phyloP scores from a whole-genome alignment of 177 flowering plant species.

The Vitis hybrid region DNA sequence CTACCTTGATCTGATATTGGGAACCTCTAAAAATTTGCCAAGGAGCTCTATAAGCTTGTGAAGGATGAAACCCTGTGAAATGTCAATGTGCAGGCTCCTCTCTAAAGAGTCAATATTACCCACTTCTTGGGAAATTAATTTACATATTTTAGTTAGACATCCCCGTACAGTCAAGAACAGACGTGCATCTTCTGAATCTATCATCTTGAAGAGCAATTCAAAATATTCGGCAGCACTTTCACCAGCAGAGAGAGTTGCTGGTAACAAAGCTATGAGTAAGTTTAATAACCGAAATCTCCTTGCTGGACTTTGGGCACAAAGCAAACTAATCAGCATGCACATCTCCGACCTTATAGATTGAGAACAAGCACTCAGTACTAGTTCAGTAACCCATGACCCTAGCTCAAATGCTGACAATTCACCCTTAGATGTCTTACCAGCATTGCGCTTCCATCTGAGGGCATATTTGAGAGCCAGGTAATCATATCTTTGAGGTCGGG shows the following conservation, averaged over 20 bases:
- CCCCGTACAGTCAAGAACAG: conserved; percentile 89
- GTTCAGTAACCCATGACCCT: conserved; percentile 96
- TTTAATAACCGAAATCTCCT: conserved; percentile 74
- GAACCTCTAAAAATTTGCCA: conserved; percentile 90
- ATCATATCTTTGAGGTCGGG: conserved; percentile 74
- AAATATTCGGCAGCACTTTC: conserved; percentile 98
- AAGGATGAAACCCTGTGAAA: conserved; percentile 97
- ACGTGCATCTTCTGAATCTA: conserved; percentile 91
- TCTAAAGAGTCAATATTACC: conserved; percentile 79
- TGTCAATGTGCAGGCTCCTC: conserved; percentile 92
- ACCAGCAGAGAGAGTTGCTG: conserved; percentile 90
- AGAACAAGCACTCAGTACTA: conserved; percentile 92
- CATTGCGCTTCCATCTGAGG: conserved; percentile 83
- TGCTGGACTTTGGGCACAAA: conserved; percentile 79
- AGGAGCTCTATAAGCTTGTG: conserved; percentile 97
- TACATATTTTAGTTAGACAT: conserved; percentile 68
- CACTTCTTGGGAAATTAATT: conserved; percentile 80
- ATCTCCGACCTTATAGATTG: conserved; percentile 96
- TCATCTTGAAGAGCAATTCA: conserved; percentile 91
- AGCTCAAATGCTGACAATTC: conserved; percentile 77
- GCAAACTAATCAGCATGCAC: conserved; percentile 83
- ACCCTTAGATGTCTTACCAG: conserved; percentile 52
- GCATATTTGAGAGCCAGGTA: conserved; percentile 87
- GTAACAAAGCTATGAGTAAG: conserved; percentile 70
- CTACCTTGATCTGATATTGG: conserved; percentile 88